Evolutionary conservation across 78 protist genomes (phyloP).

Genomic region (Andalucia godoyi): DNA sequence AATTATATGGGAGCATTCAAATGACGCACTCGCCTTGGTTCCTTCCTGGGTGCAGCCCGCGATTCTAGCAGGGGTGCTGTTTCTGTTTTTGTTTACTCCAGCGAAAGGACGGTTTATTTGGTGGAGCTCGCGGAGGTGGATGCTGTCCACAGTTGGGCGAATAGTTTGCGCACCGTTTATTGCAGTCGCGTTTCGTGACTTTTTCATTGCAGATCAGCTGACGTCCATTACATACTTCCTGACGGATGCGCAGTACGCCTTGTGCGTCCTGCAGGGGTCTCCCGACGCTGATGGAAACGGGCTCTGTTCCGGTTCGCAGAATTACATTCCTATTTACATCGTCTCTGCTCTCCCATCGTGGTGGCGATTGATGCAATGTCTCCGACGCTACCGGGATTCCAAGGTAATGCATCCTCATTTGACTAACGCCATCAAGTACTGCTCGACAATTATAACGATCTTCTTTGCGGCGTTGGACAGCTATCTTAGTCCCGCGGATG

Average conservation of each 20-base stretch:
- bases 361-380: slow-evolving; percentile 54
- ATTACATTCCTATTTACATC: not conserved
- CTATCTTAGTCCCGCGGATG: not conserved
- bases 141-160: too few relatives aligned
- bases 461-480: not conserved
- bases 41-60: too few relatives aligned
- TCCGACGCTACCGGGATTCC: slow-evolving; percentile 50
- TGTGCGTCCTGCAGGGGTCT: slow-evolving; percentile 6
- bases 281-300: not conserved
- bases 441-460: not conserved
- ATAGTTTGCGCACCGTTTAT: not conserved
- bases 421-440: slow-evolving; percentile 11
- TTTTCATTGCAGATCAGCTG: slow-evolving; percentile 19
- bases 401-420: not conserved
- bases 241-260: not conserved
- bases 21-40: too few relatives aligned
- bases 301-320: not conserved
- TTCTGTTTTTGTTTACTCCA: not conserved
- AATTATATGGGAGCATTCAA: too few relatives aligned
- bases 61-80: too few relatives aligned
- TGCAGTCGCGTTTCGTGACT: slow-evolving; percentile 9
- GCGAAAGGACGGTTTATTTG: not conserved
- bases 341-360: slow-evolving; percentile 31
- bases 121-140: not conserved
- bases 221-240: not conserved